Evolutionary conservation across 169 alveolate species (phyloP), one percentile per base, ranked within the genome.

Genomic region (Cryptosporidium felis): DNA sequence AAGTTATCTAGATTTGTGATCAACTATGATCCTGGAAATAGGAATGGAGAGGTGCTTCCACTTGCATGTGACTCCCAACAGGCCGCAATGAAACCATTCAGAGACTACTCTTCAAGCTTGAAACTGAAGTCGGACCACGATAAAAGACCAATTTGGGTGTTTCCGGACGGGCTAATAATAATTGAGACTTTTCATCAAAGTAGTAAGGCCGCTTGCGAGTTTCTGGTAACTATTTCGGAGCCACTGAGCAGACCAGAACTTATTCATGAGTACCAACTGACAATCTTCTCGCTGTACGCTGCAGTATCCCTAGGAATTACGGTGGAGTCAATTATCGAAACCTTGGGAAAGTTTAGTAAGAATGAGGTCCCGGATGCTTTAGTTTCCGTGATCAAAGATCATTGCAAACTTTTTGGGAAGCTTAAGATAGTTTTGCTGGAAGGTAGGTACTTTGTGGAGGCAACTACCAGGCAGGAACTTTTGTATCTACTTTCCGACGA

Each of bases 161-260:
- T 97, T 62, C 94, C 95, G 8, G 96, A 95, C 60, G 97, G 97
- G 0, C 89, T 89, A 46, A 60, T 95, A 28, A 90, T 91, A 63
- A 90, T 94, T 32, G 97, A 95, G 67, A 82, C 82, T 61, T 92
- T 94, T 80, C 82, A 90, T 26, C 80, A 85, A 45, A 94, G 91
- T 32, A 93, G 96, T 80, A 90, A 94, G 53, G 97, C 94, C 61
- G 99, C 99, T 14, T 94, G 95, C 53, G 99, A 98, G 65, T 97
- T 98, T 82, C 91, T 98, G 60, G 94, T 96, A 59, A 97, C 99
- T 2, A 96, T 98, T 21, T 97, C 99, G n/a, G 99, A 98, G 82
- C 99, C 99, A 6, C 91, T 95, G 6, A 93, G 97, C 62, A 74
- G 99, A 32, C 99, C 99, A 21, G 98, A 95, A 60, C 90, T 94